These are phyloP conservation scores for Ogataea pini DNA, from an alignment of 805 yeast species.

Conservation along the genomic window DNA sequence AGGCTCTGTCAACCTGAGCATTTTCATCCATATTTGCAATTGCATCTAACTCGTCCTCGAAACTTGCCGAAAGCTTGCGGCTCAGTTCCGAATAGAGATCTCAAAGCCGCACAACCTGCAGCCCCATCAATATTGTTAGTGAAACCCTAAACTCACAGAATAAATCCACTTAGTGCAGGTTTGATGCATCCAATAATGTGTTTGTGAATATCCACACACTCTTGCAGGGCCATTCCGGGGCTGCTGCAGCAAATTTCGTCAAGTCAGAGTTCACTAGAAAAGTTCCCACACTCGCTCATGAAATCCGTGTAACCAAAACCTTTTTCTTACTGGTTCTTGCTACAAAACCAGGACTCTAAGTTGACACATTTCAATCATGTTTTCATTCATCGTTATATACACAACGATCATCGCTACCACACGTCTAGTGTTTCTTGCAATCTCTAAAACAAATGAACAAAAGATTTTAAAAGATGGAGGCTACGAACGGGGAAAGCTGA, in stretches of 20 bases:
- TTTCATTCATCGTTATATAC: background rate
- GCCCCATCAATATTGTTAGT: background rate
- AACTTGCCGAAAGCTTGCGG: background rate
- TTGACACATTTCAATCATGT: background rate
- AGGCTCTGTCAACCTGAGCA: too few relatives aligned
- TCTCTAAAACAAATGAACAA: slow-evolving; percentile 15
- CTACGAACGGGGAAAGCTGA: slow-evolving; percentile 14
- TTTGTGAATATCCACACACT: too few relatives aligned
- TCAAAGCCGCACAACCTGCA: background rate
- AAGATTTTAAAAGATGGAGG: slow-evolving; percentile 16
- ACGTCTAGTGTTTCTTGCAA: slow-evolving; percentile 6
- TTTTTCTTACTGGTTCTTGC: too few relatives aligned
- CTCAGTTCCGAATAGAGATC: background rate
- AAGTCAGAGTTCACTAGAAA: too few relatives aligned
- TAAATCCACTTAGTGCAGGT: background rate
- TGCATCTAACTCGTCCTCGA: background rate
- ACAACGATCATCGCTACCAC: background rate
- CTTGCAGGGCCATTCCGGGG: too few relatives aligned
- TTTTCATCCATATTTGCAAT: background rate
- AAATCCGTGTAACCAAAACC: too few relatives aligned
- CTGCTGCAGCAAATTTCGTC: too few relatives aligned
- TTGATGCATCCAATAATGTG: background rate
- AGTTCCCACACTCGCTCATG: too few relatives aligned
- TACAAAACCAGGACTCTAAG: background rate
- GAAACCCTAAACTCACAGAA: background rate